Evolutionary conservation across 768 basidiomycete species (phyloP), one percentile per base, ranked within the genome.

Genomic region (Fibroporia radiculosa): DNA sequence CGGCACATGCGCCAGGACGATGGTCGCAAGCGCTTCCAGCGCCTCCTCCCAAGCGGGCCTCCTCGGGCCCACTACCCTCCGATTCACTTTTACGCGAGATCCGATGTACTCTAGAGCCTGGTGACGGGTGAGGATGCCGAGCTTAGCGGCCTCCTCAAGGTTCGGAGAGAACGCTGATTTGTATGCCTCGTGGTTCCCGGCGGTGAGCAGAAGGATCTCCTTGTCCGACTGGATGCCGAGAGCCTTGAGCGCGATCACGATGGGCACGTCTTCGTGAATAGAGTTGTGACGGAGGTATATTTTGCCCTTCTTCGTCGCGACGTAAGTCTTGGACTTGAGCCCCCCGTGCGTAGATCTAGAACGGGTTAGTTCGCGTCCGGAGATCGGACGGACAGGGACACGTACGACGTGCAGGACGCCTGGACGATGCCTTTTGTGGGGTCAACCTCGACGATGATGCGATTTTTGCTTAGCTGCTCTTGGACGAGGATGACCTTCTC

Each of bases 401-500:
- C 91, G 60, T 57, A 93, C 89, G 93, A 96, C 40, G 93, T 97
- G 65, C 93, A 96, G 3, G 91, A 93, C 2, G 95, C 92, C 61
- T 91, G 91, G 0, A 96, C 93, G 29, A 84, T 69, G 4, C 88
- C 89, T 64, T 98, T 97, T 32, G 81, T 81, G 18, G 74, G 66
- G 64, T 98, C 96, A 5, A 84, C 87, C 69, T 98, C 96, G 49
- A 99, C 96, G 53, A 99, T 97, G 60, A 99, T 99, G 32, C 96
- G 79, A 64, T 99, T 98, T 74, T 98, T 98, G 74, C 90, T 93
- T 58, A 98, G 67, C 66, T 99, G 96, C 62, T 98, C 96, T 63
- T 99, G 96, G 6, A 99, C 95, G 50, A 99, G 72, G 54, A 99
- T 99, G 56, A 99, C 96, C 67, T 98, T 99, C 66, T 99, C 95